Evolutionary conservation across 495 filamentous ascomycete species (phyloP).

Genomic region (Podospora anserina): DNA sequence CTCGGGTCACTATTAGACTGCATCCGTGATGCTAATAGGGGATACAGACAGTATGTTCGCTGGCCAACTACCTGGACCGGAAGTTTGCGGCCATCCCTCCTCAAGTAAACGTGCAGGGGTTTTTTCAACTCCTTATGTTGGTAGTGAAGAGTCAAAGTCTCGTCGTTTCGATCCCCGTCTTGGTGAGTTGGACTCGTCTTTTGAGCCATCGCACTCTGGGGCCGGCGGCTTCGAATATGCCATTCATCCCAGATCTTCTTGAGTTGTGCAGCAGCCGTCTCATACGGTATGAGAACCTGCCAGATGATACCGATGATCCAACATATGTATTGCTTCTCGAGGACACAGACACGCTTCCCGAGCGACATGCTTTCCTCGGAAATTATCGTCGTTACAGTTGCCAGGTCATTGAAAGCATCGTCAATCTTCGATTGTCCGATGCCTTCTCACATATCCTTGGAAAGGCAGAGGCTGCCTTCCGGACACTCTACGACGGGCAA

Average conservation of each 20-base stretch:
- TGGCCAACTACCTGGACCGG: conserved; percentile 79
- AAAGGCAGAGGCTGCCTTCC: conserved; percentile 68
- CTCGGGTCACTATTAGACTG: background rate
- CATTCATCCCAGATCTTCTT: conserved; percentile 69
- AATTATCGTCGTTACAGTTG: conserved; percentile 91
- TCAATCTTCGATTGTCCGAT: conserved; percentile 73
- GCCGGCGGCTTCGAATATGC: conserved; percentile 59
- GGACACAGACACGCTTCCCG: conserved; percentile 91
- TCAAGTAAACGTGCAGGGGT: conserved; percentile 61
- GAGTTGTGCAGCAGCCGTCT: conserved; percentile 74
- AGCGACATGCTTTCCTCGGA: conserved; percentile 93
- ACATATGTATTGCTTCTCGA: conserved; percentile 79
- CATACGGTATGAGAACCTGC: conserved; percentile 79
- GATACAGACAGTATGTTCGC: conserved; percentile 70
- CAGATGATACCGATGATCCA: conserved; percentile 73
- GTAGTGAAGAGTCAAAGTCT: conserved; percentile 84
- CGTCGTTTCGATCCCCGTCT: conserved; percentile 82
- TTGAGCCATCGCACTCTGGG: conserved; percentile 64
- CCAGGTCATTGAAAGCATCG: conserved; percentile 78
- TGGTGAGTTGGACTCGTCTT: conserved; percentile 86
- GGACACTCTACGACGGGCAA: conserved; percentile 68
- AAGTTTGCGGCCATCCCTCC: conserved; percentile 58
- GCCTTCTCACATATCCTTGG: conserved; percentile 81
- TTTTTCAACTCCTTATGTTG: conserved; percentile 73
- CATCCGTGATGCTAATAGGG: conserved; percentile 24